These are phyloP conservation scores for Phyllosticta citriasiana DNA, from an alignment of 2,329 filamentous ascomycete genomes.

Conservation along the genomic window DNA sequence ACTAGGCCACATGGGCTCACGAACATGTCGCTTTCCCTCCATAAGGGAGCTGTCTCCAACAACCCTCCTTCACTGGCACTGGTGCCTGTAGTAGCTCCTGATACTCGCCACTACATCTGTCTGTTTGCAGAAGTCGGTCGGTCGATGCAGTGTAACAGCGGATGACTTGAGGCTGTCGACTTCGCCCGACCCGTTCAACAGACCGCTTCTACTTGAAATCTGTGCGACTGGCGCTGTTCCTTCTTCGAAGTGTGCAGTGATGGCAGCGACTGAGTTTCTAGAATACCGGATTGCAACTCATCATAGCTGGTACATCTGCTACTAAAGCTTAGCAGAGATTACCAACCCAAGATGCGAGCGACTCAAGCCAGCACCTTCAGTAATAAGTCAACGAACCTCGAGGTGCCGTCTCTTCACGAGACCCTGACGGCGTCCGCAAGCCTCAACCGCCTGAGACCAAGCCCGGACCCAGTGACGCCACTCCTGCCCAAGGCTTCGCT, in stretches of 20 bases:
- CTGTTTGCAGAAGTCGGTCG: background rate
- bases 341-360: background rate
- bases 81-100: background rate
- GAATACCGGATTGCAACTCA: background rate
- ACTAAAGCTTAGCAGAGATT: background rate
- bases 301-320: background rate
- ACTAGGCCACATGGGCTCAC: too few relatives aligned
- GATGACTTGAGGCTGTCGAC: background rate
- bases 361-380: background rate
- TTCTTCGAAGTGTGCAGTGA: background rate
- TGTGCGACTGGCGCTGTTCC: background rate
- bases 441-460: constrained; percentile 6
- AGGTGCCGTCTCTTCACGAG: background rate
- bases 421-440: constrained; percentile 8
- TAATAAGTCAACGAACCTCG: background rate
- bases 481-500: constrained; percentile 1
- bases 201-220: background rate
- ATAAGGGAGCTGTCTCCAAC: background rate
- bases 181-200: background rate
- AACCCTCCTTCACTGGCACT: background rate
- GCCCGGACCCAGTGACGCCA: background rate
- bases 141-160: background rate
- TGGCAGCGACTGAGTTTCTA: background rate
- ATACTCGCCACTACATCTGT: background rate
- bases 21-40: background rate